Conservation (phyloP, 2,329 filamentous ascomycete species). For the Drechslera avenae region DNA sequence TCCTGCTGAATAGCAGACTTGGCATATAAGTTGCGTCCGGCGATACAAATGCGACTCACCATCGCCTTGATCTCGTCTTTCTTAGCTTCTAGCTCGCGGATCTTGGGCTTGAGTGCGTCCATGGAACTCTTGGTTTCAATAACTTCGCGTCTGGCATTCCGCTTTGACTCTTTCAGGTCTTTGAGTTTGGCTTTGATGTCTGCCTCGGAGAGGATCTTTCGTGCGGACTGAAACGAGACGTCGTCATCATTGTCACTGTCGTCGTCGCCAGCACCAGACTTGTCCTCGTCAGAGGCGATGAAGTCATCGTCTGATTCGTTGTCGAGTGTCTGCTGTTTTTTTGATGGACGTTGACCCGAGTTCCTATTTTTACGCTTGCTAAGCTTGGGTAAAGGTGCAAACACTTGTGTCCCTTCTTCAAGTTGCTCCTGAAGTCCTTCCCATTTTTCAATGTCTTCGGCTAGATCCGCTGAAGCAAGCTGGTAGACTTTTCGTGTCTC, state of each 20-base stretch:
- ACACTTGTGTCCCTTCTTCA: slow-evolving; percentile 52
- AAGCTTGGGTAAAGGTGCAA: slow-evolving; percentile 37
- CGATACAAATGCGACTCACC: slow-evolving; percentile 55
- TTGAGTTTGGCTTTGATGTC: slow-evolving; percentile 52
- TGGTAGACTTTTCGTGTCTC: slow-evolving; percentile 45
- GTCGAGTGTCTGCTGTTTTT: not conserved
- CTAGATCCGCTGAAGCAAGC: slow-evolving; percentile 43
- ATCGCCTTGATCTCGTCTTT: slow-evolving; percentile 41
- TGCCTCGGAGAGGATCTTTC: slow-evolving; percentile 48
- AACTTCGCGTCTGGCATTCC: slow-evolving; percentile 44
- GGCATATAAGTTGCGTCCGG: slow-evolving; percentile 62
- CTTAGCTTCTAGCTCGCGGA: slow-evolving; percentile 37
- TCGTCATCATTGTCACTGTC: too few species aligned
- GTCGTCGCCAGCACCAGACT: slow-evolving; percentile 22
- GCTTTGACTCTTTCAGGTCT: slow-evolving; percentile 52
- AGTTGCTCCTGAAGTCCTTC: slow-evolving; percentile 48
- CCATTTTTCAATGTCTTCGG: slow-evolving; percentile 55
- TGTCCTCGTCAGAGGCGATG: slow-evolving; percentile 28
- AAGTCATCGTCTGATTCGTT: slow-evolving; percentile 1
- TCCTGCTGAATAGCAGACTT: slow-evolving; percentile 61
- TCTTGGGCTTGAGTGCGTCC: slow-evolving; percentile 34
- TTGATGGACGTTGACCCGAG: not conserved
- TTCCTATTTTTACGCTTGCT: slow-evolving; percentile 51
- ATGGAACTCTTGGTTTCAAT: slow-evolving; percentile 38
- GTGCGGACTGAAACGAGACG: slow-evolving; percentile 22